Conservation (phyloP, 495 filamentous ascomycete species). For the Schizothecium vesticola region DNA sequence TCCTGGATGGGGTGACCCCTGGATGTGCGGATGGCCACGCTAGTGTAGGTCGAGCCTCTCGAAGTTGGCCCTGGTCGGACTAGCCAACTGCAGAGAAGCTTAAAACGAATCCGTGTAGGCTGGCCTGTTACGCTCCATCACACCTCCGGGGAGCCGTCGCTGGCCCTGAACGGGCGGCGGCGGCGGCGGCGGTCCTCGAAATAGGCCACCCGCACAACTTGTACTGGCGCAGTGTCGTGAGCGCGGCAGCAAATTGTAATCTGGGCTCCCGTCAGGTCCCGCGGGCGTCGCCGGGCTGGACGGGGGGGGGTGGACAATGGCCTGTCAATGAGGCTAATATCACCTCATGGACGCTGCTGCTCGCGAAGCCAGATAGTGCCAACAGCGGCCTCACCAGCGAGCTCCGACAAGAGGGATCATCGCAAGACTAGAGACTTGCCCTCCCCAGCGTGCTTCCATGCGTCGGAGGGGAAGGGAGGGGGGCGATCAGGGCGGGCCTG, state of each 20-base stretch:
- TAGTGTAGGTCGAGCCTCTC: background rate
- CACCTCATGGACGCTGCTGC: slow-evolving; percentile 4
- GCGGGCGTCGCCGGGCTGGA: slow-evolving; percentile 18
- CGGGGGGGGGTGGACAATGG: slow-evolving; percentile 2
- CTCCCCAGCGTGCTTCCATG: background rate
- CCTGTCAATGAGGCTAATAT: slow-evolving; percentile 25
- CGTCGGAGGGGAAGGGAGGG: background rate
- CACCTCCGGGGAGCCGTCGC: slow-evolving; percentile 11
- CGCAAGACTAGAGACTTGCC: background rate
- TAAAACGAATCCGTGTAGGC: slow-evolving; percentile 17
- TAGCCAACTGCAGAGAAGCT: slow-evolving; percentile 14
- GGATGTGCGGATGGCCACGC: background rate
- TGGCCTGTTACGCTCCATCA: background rate
- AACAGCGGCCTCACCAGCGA: background rate
- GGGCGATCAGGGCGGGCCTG: background rate
- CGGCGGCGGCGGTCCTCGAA: slow-evolving; percentile 22
- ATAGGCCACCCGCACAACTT: slow-evolving; percentile 13
- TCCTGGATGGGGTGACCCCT: slow-evolving; percentile 1
- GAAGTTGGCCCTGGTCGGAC: background rate
- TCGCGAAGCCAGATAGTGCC: slow-evolving; percentile 3
- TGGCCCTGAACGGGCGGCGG: background rate
- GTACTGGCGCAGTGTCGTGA: slow-evolving; percentile 5
- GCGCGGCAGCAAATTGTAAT: slow-evolving; percentile 27
- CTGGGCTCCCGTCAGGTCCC: slow-evolving; percentile 19
- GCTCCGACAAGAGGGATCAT: background rate